These are phyloP conservation scores for Alloteropsis semialata DNA, from an alignment of 176 grass and related monocot species.

Conservation along the genomic window DNA sequence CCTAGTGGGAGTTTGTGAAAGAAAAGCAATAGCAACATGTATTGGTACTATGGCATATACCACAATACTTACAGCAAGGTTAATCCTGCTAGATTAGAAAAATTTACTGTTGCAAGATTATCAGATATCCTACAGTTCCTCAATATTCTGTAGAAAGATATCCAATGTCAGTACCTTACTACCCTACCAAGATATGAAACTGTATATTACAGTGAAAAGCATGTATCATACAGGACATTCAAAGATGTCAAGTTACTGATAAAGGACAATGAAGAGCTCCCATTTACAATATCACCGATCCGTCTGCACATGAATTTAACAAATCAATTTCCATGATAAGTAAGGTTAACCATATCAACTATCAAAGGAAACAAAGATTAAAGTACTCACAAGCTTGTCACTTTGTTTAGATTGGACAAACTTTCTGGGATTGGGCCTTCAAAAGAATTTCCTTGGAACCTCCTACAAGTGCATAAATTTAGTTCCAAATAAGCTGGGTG, in stretches of 20 bases:
- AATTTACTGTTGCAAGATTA: slow-evolving; percentile 32
- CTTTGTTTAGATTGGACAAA: slow-evolving; percentile 14
- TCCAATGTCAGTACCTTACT: background rate
- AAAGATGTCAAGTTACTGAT: slow-evolving; percentile 20
- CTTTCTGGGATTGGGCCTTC: slow-evolving; percentile 38
- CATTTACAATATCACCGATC: slow-evolving; percentile 11
- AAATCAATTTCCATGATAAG: background rate
- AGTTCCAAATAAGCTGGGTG: background rate
- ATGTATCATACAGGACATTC: slow-evolving; percentile 13
- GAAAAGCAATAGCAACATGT: background rate
- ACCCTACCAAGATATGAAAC: background rate
- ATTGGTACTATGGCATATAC: background rate
- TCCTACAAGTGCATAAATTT: slow-evolving; percentile 1
- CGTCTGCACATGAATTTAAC: background rate
- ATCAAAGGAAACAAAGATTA: background rate
- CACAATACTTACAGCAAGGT: slow-evolving; percentile 41
- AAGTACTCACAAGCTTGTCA: slow-evolving; percentile 35
- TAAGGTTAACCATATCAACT: background rate
- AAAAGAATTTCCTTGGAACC: slow-evolving; percentile 49
- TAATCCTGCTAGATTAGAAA: slow-evolving; percentile 47
- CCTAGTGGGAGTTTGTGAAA: background rate
- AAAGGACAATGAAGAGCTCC: slow-evolving; percentile 18
- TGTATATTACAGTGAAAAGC: background rate
- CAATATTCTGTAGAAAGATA: slow-evolving; percentile 8
- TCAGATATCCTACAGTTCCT: slow-evolving; percentile 12